These are phyloP conservation scores for Trapa incisa DNA, from an alignment of 345 rosid species.

Conservation along the genomic window DNA sequence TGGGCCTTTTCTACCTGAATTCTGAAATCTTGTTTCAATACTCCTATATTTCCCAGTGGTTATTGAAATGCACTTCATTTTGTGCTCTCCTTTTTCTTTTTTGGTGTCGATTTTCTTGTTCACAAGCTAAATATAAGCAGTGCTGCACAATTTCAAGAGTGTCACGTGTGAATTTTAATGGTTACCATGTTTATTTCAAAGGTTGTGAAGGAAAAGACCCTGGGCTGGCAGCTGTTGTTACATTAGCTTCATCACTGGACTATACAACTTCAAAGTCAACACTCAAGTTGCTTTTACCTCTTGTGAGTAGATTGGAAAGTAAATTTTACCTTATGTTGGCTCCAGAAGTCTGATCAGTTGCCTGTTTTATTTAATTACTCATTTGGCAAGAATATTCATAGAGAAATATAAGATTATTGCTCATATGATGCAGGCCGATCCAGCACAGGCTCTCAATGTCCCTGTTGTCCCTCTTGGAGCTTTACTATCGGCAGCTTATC, in stretches of 20 bases:
- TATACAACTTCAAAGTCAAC: conserved; percentile 73
- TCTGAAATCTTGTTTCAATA: background rate
- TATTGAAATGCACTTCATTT: background rate
- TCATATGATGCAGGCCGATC: conserved; percentile 64
- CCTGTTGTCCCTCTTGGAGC: conserved; percentile 94
- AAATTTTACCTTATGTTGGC: background rate
- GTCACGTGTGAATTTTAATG: background rate
- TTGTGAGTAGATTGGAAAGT: conserved; percentile 35
- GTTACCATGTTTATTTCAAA: conserved; percentile 13
- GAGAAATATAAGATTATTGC: background rate
- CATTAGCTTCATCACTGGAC: conserved; percentile 86
- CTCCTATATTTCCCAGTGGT: background rate
- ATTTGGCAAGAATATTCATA: background rate
- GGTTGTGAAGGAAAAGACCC: conserved; percentile 71
- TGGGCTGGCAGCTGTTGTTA: conserved; percentile 56
- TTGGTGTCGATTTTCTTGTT: background rate
- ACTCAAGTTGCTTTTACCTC: conserved; percentile 80
- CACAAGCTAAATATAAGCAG: background rate
- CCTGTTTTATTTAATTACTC: background rate
- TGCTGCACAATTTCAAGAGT: background rate
- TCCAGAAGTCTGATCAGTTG: background rate
- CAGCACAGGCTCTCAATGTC: conserved; percentile 86
- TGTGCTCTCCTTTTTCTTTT: background rate
- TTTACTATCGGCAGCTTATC: conserved; percentile 69
- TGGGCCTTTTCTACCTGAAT: background rate